These are phyloP conservation scores for Whalleya microplaca DNA, from an alignment of 2,329 filamentous ascomycete species.

Conservation along the genomic window DNA sequence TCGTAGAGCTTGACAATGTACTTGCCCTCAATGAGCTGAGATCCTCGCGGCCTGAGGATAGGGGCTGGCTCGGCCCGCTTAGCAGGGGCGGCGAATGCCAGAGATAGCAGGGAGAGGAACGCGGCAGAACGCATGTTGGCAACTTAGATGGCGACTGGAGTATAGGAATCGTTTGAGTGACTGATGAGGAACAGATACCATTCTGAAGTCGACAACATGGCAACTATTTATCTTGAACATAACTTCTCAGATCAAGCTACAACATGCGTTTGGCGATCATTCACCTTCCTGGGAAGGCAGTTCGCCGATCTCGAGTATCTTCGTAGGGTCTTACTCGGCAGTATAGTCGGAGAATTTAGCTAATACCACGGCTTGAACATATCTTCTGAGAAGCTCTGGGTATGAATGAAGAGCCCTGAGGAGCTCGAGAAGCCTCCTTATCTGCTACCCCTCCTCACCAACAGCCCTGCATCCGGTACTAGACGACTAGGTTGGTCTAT, in stretches of 20 bases:
- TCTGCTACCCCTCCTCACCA: constrained; percentile 19
- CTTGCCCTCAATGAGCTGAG: constrained; percentile 40
- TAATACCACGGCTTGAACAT: constrained; percentile 19
- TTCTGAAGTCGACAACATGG: constrained; percentile 19
- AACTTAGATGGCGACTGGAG: constrained; percentile 12
- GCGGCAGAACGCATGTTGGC: constrained; percentile 32
- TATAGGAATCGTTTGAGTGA: constrained; percentile 2
- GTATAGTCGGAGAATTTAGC: constrained; percentile 24
- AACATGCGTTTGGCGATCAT: constrained; percentile 15
- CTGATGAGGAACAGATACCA: constrained; percentile 16
- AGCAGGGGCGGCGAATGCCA: constrained; percentile 38
- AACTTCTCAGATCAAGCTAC: constrained; percentile 13
- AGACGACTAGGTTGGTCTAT: background rate
- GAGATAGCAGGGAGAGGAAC: constrained; percentile 32
- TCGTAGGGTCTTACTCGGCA: constrained; percentile 27
- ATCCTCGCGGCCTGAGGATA: constrained; percentile 33
- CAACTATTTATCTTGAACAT: constrained; percentile 32
- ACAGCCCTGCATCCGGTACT: constrained; percentile 10
- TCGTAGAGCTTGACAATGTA: constrained; percentile 53
- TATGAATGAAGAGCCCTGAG: constrained; percentile 14
- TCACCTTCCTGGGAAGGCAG: constrained; percentile 20
- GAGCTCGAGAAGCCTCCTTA: constrained; percentile 17
- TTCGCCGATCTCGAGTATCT: constrained; percentile 19
- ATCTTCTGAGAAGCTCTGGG: constrained; percentile 13
- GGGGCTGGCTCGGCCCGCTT: constrained; percentile 37